Evolutionary conservation across 23 red algal genomes (phyloP), one percentile per base, ranked within the genome.

Genomic region (Agarophyton chilense): DNA sequence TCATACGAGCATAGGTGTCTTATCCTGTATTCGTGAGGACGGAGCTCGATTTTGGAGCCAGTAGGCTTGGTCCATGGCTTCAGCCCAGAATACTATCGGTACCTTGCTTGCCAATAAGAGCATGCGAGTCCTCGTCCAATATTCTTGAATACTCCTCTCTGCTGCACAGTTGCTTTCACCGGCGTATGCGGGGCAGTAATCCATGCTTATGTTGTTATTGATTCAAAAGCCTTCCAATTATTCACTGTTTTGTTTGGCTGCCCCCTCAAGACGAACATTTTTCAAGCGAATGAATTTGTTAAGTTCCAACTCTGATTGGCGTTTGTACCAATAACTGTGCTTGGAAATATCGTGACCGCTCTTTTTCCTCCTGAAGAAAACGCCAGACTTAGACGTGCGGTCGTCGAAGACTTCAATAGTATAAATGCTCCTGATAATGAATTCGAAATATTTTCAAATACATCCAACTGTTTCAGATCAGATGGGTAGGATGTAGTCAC

Each of bases 351-450:
- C 28, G 9, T 36, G 0, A 31, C 35, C 0, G 31, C 8, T 70
- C 31, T 73, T 86, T 0, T 86, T 25, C 61, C 49, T 25, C 4
- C 70, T 35, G 1, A 86, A 71, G 58, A 50, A 86, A 0, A 72
- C 40, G 54, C 1, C 62, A 13, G 0, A 63, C 13, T 86, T 72
- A 14, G 81, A 53, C n/a, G n/a, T n/a, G n/a, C n/a, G n/a, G n/a
- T n/a, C n/a, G n/a, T n/a, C n/a, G n/a, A n/a, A n/a, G n/a, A 0
- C 60, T 70, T 44, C 21, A 72, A 40, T 86, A 57, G 62, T 86
- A 40, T 19, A 86, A 0, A 31, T 71, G 31, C 14, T n/a, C 57
- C n/a, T 49, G 51, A 21, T 18, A n/a, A 34, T 86, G 72, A 25
- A 19, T 50, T n/a, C n/a, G n/a, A n/a, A n/a, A n/a, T n/a, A n/a